Base-by-base conservation (phyloP, 805 yeast species). In the Kodamaea jinghongensis region DNA sequence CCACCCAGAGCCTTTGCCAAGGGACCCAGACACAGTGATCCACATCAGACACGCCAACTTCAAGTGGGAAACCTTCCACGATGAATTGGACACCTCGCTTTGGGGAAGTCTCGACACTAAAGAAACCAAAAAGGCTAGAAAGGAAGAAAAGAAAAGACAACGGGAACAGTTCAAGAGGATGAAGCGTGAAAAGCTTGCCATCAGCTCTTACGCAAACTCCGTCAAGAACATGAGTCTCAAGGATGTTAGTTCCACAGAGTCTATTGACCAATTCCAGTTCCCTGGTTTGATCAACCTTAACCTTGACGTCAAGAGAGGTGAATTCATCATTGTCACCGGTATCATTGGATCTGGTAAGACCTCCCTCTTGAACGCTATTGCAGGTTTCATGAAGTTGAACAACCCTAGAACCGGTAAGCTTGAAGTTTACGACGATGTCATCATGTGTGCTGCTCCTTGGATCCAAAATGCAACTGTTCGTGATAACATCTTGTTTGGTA, bases 301-400 rank as follows among this genome's bases (percentile, higher is more conserved):
- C 44, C 54, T 69, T 39, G 37, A 48, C 4, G 46, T 69, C 31
- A 48, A 51, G 17, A 49, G 45, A 29, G 59, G 60, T 14, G 73
- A 68, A 44, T 69, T 69, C 45, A 55, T 69, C 31, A 67, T 67
- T 23, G 56, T 69, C 17, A 67, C 73, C 14, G 75, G 75, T 20
- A 56, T 58, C 31, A 67, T 67, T 45, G 75, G 75, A 12, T 58
- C 70, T 4, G 75, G 75, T 36, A 69, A 69, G 47, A 53, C 73
- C 1, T 65, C 73, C 2, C 55, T 69, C 28, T 58, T 69, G 35
- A 54, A 46, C 41, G 75, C 73, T 1, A 47, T 69, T 26, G 62
- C 70, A 7, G 73, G 73, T 1, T 55, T 58, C 44, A 65, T 69
- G 73, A 60, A 60, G 39, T 38, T 60, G 42, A 29, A 45, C 26